Base-by-base conservation (phyloP, 2,329 filamentous ascomycete genomes). In the Aspergillus alliaceus region DNA sequence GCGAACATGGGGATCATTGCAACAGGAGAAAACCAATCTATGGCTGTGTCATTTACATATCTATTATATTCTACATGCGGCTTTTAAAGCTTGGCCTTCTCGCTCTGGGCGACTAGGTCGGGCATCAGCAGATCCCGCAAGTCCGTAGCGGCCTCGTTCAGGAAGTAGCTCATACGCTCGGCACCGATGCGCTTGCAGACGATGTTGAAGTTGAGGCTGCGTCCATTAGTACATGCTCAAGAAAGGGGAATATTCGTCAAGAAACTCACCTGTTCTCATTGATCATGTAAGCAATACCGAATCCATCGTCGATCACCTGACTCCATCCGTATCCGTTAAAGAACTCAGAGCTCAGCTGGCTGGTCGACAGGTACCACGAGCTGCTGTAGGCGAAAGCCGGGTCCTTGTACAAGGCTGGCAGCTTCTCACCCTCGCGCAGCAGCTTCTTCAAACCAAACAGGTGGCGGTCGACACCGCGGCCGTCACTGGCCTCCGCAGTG, bases 281-380 rank as follows among this genome's bases (percentile, higher is more conserved):
- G 75, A 99, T 98, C 95, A 99, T 99, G 75, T 99, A 99, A 37
- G 95, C 95, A 72, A 99, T 96, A 64, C 95, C 95, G 78, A 95
- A 99, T 29, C 95, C 95, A 59, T 89, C 90, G 70, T 98, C 93
- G 54, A 98, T 90, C 52, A 99, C 95, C 80, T 99, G 93, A 72
- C 90, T 95, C 95, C 95, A 99, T 46, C 95, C 95, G 77, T 99
- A 99, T 24, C 96, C 95, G 74, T 99, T 99, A 79, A 98, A 99
- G 82, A 90, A 97, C 80, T 99, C 96, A 32, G 89, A 93, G 77
- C 90, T 95, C 73, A 99, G 80, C 80, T 99, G 96, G 59, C 87
- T 91, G 27, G 88, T 91, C 27, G 89, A 93, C 58, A 99, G 82
- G 78, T 87, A 96, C 95, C 95, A 99, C 14, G 88, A 91, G 70